A percentile compares a stretch with the other conserved stretches of the same genome.
These are phyloP conservation scores for Saccharomycopsis javanensis DNA, from an alignment of 805 yeast genomes.

Conservation along the genomic window DNA sequence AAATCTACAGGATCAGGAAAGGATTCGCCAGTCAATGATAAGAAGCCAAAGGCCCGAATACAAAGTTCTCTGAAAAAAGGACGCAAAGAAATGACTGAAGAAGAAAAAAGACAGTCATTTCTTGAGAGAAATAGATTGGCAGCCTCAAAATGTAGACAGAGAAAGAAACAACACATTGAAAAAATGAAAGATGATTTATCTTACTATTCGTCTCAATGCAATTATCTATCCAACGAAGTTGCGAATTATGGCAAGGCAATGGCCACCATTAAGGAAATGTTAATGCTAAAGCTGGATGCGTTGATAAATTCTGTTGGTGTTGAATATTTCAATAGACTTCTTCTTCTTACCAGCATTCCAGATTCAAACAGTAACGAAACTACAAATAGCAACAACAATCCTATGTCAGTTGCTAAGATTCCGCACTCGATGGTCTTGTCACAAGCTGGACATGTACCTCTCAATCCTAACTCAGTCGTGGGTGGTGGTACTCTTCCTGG, in stretches of 20 bases:
- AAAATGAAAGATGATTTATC: conserved; percentile 74
- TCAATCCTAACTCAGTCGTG: neutral
- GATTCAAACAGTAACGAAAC: neutral
- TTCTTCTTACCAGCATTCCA: conserved; percentile 19
- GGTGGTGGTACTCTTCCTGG: neutral
- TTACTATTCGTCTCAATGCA: conserved; percentile 61
- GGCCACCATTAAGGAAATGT: conserved; percentile 35
- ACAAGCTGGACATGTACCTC: neutral
- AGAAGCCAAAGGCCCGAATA: conserved; percentile 3
- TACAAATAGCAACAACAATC: neutral
- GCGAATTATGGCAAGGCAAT: conserved; percentile 51
- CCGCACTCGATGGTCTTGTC: neutral
- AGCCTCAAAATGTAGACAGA: conserved; percentile 88
- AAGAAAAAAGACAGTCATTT: conserved; percentile 65
- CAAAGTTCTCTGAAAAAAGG: conserved; percentile 26
- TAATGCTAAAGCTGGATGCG: conserved; percentile 45
- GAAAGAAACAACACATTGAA: conserved; percentile 81
- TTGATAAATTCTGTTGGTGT: conserved; percentile 37
- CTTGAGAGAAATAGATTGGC: conserved; percentile 91
- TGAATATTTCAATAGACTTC: conserved; percentile 34
- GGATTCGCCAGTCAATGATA: neutral
- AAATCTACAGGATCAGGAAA: neutral
- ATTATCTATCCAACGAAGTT: conserved; percentile 50
- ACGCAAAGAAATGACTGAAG: conserved; percentile 52
- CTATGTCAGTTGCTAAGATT: neutral